Percentiles rank a stretch among this genome's conserved stretches.
Conservation (phyloP, 441 rosid genomes). For the Francoa sonchifolia region DNA sequence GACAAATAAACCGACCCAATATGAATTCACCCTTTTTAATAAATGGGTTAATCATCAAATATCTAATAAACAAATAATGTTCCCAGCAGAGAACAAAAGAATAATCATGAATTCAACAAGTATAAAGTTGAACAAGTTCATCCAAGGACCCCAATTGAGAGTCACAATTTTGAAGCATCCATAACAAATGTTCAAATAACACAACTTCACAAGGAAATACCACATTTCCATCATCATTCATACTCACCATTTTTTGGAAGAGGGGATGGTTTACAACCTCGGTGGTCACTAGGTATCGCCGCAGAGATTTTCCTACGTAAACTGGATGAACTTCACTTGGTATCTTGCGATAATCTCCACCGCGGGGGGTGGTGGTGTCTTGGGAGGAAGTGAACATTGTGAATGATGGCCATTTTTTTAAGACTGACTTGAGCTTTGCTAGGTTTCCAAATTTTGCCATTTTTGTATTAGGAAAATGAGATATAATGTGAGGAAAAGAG, state of each 20-base stretch:
- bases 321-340: constrained; percentile 36
- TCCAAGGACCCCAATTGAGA: constrained; percentile 48
- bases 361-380: constrained; percentile 20
- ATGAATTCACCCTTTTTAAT: no score
- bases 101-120: no score
- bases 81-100: no score
- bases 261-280: constrained; percentile 57
- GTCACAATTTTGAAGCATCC: constrained; percentile 60
- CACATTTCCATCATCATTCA: constrained; percentile 20
- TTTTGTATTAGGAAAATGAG: neutral
- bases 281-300: constrained; percentile 47
- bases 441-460: constrained; percentile 71
- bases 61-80: no score
- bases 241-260: constrained; percentile 32
- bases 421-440: constrained; percentile 77
- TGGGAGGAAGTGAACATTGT: constrained; percentile 36
- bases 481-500: constrained; percentile 8
- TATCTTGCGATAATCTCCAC: no score
- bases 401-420: constrained; percentile 69
- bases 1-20: no score
- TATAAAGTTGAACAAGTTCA: constrained; percentile 59
- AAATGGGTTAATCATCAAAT: no score
- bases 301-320: constrained; percentile 71
- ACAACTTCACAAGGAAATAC: constrained; percentile 80
- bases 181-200: constrained; percentile 75